These are phyloP conservation scores for Lodderomyces oxycetoniae DNA, from an alignment of 1,139 yeast genomes.

Conservation along the genomic window DNA sequence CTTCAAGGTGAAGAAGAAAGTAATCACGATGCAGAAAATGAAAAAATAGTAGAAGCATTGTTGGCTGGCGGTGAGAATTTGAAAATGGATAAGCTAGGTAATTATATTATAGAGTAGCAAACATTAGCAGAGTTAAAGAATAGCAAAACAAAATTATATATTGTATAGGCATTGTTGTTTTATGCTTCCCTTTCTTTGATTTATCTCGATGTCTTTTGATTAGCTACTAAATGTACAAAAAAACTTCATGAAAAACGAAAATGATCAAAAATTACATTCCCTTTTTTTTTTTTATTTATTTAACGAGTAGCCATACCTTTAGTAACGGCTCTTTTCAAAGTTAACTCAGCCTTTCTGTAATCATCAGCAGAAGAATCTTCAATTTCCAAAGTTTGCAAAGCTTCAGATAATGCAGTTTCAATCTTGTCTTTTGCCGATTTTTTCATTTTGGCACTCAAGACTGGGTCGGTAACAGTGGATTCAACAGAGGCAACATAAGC, in stretches of 20 bases:
- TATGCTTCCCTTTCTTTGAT: conserved; percentile 11
- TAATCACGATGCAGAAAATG: conserved; percentile 54
- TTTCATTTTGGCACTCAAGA: conserved; percentile 96
- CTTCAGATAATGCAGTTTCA: conserved; percentile 97
- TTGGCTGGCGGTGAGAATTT: conserved; percentile 55
- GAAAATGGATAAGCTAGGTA: conserved; percentile 78
- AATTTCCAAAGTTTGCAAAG: conserved; percentile 95
- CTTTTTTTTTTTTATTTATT: conserved; percentile 17
- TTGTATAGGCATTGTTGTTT: conserved; percentile 3
- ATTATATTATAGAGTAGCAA: conserved; percentile 58
- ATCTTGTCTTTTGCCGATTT: conserved; percentile 97
- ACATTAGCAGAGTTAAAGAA: conserved; percentile 4
- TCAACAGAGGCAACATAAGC: conserved; percentile 98
- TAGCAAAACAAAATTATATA: conserved; percentile 5
- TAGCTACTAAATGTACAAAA: conserved; percentile 10
- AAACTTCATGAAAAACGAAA: no score
- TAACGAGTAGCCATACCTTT: conserved; percentile 99
- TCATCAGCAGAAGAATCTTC: conserved; percentile 97
- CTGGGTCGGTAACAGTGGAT: conserved; percentile 96
- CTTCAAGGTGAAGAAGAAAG: conserved; percentile 28
- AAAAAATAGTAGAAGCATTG: conserved; percentile 65
- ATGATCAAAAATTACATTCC: conserved; percentile 13
- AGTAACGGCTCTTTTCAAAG: conserved; percentile 98
- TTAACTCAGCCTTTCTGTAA: conserved; percentile 98
- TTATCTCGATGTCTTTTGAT: conserved; percentile 6